These are phyloP conservation scores for Cadophora sp. DNA, from an alignment of 2,329 filamentous ascomycete genomes.

Conservation along the genomic window DNA sequence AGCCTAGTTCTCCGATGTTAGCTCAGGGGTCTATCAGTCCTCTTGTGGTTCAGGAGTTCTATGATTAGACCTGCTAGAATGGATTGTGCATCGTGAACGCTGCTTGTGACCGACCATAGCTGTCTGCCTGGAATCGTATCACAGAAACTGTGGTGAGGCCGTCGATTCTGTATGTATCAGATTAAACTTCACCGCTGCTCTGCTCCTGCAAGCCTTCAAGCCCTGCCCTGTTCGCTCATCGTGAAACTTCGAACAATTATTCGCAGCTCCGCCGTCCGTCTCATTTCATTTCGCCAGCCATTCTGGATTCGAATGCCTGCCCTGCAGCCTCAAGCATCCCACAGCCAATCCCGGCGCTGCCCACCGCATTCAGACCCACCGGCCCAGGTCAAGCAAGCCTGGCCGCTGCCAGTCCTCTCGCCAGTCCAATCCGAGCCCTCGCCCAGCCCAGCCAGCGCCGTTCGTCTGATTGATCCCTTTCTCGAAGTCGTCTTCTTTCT, in stretches of 20 bases:
- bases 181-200: not conserved
- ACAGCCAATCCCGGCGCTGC: conserved; percentile 1
- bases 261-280: conserved; percentile 10
- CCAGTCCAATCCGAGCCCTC: not conserved
- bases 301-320: not conserved
- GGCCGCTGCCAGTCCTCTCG: conserved; percentile 2
- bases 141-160: not conserved
- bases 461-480: conserved; percentile 21
- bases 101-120: conserved; percentile 9
- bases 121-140: not conserved
- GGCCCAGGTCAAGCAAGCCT: conserved; percentile 4
- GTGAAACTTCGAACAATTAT: conserved; percentile 7
- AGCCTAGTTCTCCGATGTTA: conserved; percentile 4
- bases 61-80: not conserved
- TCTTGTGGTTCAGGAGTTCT: not conserved
- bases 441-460: conserved; percentile 5
- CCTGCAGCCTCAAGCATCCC: not conserved
- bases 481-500: conserved; percentile 20
- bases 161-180: not conserved
- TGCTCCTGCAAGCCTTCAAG: not conserved
- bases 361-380: conserved; percentile 4
- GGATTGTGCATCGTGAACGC: not conserved
- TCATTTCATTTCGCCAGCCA: conserved; percentile 14
- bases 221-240: not conserved
- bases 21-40: conserved; percentile 15